Percentiles rank a stretch among this genome's conserved stretches.
Conservation (phyloP, 306 rosid species). For the Crotalaria pallida region DNA sequence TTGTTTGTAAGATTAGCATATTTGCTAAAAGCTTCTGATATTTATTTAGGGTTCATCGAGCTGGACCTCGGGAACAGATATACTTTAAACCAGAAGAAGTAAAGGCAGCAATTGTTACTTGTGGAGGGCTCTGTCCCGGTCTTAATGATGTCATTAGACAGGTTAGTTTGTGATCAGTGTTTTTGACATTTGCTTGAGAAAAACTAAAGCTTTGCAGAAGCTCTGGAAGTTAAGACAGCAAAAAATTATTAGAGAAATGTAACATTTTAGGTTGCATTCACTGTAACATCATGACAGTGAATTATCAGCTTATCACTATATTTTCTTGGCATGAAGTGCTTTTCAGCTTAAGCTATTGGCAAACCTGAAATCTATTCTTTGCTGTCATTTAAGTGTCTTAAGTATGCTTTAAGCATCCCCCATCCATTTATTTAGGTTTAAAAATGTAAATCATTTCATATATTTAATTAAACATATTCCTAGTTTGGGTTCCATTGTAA, state of each 20-base stretch:
- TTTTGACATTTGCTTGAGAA: background rate
- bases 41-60: conserved; percentile 85
- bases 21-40: conserved; percentile 13
- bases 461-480: background rate
- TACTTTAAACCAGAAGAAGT: conserved; percentile 88
- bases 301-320: background rate
- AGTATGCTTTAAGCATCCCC: background rate
- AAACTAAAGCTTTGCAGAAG: background rate
- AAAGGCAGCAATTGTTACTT: conserved; percentile 93
- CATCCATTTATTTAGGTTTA: background rate
- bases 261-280: background rate
- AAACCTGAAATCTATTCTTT: background rate
- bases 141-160: conserved; percentile 98
- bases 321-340: background rate
- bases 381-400: background rate
- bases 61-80: conserved; percentile 93
- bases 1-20: background rate
- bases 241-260: background rate
- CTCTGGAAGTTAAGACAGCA: background rate
- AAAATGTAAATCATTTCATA: background rate
- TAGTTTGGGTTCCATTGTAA: conserved; percentile 10
- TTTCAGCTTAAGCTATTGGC: background rate
- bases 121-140: conserved; percentile 99
- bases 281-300: background rate
- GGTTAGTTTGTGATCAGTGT: conserved; percentile 41